Conservation (phyloP, 768 basidiomycete species). For the Mycena floridula region DNA sequence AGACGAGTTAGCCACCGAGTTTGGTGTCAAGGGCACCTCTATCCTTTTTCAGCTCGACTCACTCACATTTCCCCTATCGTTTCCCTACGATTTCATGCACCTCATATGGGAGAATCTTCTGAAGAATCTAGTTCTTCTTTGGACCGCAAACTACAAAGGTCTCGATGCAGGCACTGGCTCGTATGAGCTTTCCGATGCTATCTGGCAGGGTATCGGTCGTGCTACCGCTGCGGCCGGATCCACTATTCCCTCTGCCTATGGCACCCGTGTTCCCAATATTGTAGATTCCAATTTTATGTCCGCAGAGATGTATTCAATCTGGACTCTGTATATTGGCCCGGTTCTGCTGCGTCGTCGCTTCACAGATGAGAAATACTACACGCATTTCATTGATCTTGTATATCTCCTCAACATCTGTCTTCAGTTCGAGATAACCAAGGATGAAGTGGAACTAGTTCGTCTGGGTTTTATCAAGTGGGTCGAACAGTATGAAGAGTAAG, state of each 20-base stretch:
- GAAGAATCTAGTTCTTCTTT: constrained; percentile 22
- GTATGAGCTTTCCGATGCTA: constrained; percentile 10
- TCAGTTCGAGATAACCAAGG: too few species aligned
- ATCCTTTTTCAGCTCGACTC: constrained; percentile 13
- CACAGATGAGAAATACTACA: constrained; percentile 17
- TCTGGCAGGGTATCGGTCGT: constrained; percentile 24
- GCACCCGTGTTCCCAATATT: too few species aligned
- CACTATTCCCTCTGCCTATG: too few species aligned
- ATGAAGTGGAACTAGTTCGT: too few species aligned
- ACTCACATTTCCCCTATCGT: too few species aligned
- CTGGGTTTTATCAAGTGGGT: too few species aligned
- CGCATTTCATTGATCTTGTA: constrained; percentile 24
- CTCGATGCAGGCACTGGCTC: constrained; percentile 17
- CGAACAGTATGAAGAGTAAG: too few species aligned
- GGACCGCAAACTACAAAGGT: constrained; percentile 28
- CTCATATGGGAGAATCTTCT: constrained; percentile 25
- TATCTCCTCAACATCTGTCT: constrained; percentile 15
- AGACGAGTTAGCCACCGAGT: constrained; percentile 9
- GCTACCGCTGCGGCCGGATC: constrained; percentile 14
- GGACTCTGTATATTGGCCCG: constrained; percentile 21
- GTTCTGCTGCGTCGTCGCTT: constrained; percentile 18
- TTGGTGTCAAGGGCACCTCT: too few species aligned
- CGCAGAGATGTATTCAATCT: constrained; percentile 16
- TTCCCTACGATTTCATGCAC: constrained; percentile 31
- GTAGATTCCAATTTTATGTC: constrained; percentile 17